phyloP scores from a whole-genome alignment of 208 protist species.

The Kentomonas sorsogonicus region DNA sequence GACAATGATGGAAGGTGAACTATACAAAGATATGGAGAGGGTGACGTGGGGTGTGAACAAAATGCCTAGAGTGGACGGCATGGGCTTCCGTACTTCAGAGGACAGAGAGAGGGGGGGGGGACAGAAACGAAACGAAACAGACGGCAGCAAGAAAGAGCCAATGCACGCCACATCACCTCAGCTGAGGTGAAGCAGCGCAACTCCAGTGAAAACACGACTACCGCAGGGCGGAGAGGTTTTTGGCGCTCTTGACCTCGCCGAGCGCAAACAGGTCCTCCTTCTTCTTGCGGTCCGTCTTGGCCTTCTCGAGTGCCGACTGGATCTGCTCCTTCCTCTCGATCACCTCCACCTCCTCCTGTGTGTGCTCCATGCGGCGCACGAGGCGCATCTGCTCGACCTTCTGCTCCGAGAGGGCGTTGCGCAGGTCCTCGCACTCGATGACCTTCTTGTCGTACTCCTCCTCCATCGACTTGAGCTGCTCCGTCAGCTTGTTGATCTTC shows the following conservation, averaged over 20 bases:
- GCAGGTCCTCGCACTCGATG: conserved; percentile 79
- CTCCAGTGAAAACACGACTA: too few relatives aligned
- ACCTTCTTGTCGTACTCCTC: conserved; percentile 76
- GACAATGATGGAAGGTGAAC: neutral
- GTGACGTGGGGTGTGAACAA: neutral
- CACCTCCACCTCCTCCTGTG: conserved; percentile 47
- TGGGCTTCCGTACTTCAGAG: neutral
- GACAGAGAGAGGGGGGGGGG: neutral
- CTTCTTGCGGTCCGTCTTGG: conserved; percentile 61
- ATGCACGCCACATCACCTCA: too few relatives aligned
- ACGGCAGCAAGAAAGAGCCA: too few relatives aligned
- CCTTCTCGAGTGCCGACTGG: conserved; percentile 60
- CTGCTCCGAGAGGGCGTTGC: conserved; percentile 62
- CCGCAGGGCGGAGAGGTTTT: conserved; percentile 19
- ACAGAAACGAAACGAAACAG: neutral
- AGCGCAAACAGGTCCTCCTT: conserved; percentile 68
- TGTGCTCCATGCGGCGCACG: conserved; percentile 44
- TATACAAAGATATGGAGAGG: conserved; percentile 9
- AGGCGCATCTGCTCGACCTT: conserved; percentile 69
- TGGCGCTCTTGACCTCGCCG: conserved; percentile 69
- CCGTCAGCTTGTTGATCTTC: conserved; percentile 72
- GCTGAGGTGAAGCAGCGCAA: too few relatives aligned
- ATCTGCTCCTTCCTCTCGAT: conserved; percentile 70
- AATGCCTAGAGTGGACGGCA: neutral
- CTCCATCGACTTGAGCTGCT: conserved; percentile 38